phyloP scores from a whole-genome alignment of 2,329 filamentous ascomycete species.

The Epichloe elymi region DNA sequence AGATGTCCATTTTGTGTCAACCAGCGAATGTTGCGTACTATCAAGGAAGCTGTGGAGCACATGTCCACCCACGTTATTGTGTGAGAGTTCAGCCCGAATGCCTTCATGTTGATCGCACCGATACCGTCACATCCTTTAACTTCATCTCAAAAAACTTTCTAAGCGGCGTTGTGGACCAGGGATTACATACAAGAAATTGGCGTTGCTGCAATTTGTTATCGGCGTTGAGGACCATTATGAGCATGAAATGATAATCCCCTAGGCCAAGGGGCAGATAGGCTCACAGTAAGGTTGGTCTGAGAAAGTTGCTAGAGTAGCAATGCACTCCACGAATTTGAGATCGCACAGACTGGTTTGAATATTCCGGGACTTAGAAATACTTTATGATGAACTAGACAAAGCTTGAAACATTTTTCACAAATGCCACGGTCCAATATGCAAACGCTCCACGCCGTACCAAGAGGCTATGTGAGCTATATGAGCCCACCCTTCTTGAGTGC shows the following conservation, averaged over 20 bases:
- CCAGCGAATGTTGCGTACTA: slow-evolving; percentile 44
- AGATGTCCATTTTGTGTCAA: slow-evolving; percentile 50
- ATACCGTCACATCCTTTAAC: neutral
- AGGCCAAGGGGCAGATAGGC: neutral
- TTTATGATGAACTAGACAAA: too few species aligned
- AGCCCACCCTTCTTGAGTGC: slow-evolving; percentile 31
- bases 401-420: too few species aligned
- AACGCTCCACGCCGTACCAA: neutral
- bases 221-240: neutral
- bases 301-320: neutral
- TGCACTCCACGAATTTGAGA: too few species aligned
- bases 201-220: neutral
- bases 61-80: slow-evolving; percentile 49
- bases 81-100: slow-evolving; percentile 12
- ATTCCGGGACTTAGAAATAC: too few species aligned
- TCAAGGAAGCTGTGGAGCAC: slow-evolving; percentile 50
- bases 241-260: neutral
- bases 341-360: too few species aligned
- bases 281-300: neutral
- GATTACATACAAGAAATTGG: too few species aligned
- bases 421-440: neutral
- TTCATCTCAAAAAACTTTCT: neutral
- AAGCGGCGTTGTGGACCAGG: neutral
- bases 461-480: slow-evolving; percentile 9
- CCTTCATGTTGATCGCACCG: neutral